These are phyloP conservation scores for Suillus sp. DNA, from an alignment of 768 basidiomycete species.

Conservation along the genomic window DNA sequence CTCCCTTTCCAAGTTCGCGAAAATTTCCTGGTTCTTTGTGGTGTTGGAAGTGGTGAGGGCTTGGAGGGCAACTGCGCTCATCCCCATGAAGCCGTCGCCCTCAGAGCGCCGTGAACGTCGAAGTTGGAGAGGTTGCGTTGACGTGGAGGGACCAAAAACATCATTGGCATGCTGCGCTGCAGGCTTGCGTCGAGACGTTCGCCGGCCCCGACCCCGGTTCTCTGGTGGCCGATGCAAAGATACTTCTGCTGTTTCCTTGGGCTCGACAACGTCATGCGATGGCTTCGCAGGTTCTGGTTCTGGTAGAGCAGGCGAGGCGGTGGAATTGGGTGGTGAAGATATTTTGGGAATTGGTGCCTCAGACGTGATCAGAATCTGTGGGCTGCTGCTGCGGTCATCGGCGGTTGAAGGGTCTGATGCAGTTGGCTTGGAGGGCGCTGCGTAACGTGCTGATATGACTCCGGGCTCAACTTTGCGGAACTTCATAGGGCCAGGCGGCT, in stretches of 20 bases:
- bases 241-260: slow-evolving; percentile 7
- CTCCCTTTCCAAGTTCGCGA: slow-evolving; percentile 65
- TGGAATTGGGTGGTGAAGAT: not conserved
- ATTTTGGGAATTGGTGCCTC: not conserved
- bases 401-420: not conserved
- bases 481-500: slow-evolving; percentile 32
- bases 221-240: slow-evolving; percentile 5
- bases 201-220: slow-evolving; percentile 36
- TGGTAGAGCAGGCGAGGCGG: slow-evolving; percentile 15
- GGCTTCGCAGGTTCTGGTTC: slow-evolving; percentile 17
- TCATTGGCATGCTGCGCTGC: slow-evolving; percentile 38
- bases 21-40: slow-evolving; percentile 66
- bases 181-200: slow-evolving; percentile 55
- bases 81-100: slow-evolving; percentile 55
- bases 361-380: not conserved
- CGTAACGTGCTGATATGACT: slow-evolving; percentile 34
- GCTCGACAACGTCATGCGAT: slow-evolving; percentile 22
- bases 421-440: not conserved
- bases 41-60: slow-evolving; percentile 76
- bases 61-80: slow-evolving; percentile 70
- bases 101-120: slow-evolving; percentile 45
- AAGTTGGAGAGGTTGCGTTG: slow-evolving; percentile 34
- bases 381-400: not conserved
- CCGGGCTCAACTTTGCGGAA: slow-evolving; percentile 44
- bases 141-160: slow-evolving; percentile 36